Evolutionary conservation across 2,329 filamentous ascomycete genomes (phyloP), one percentile per base, ranked within the genome.

Genomic region (Pseudofabraea citricarpa): DNA sequence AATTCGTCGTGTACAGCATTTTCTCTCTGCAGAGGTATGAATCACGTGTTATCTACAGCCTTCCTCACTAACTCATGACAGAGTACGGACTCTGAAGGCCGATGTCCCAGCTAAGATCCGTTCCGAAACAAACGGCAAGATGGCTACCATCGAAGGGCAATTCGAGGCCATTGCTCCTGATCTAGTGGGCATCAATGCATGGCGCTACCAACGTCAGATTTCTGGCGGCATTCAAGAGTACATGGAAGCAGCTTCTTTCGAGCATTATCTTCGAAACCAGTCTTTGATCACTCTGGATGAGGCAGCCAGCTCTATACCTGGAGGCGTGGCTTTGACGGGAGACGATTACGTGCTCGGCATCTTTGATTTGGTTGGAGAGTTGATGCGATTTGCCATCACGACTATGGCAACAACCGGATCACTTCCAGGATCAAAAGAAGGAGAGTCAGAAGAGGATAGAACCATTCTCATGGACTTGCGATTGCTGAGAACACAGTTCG

Each of bases 351-450:
- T 95, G 45, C 83, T 93, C 50, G 93, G 91, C 7, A 68, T 98
- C 2, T 96, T 95, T 59, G 93, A 98, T 64, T 77, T 97, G 54
- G 90, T 90, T 1, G 93, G 93, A 29, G 93, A 98, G 69, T 74
- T 97, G 71, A 98, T 98, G 93, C 79, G 90, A 22, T 97, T 96
- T 65, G 90, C 89, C 0, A 93, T 95, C 40, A 90, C 90, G 5
- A 81, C 83, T 20, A 86, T 95, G 62, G 90, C 90, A 1, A 85
- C 90, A 5, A 83, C 47, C 27, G 60, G 60, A 47, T 54, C 64
- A 54, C 63, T 73, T 49, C 72, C 70, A 4, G 67, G 68, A 22
- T 46, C 33, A 40, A 61, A 51, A 48, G 40, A 48, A 49, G 52
- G 47, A 18, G 56, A 57, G 42, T 53, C 48, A 52, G 42, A 41